Conservation (phyloP, 139 green algal genomes). For the Tetraselmis chui region DNA sequence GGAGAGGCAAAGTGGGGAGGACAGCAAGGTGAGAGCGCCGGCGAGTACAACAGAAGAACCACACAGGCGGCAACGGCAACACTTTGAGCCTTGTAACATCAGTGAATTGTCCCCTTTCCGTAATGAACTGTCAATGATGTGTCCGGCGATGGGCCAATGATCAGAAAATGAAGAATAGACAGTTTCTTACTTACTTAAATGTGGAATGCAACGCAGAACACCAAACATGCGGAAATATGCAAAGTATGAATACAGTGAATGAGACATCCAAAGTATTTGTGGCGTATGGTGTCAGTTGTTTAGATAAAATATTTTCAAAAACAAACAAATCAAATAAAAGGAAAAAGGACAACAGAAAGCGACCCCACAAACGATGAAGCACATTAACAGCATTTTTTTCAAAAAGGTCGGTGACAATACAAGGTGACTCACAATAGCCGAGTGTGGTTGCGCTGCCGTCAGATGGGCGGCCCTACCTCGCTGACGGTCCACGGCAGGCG, state of each 20-base stretch:
- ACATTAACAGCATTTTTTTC: background rate
- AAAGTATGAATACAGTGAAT: too few species aligned
- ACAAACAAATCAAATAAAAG: background rate
- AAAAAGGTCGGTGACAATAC: background rate
- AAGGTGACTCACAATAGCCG: background rate
- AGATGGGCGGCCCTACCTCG: constrained; percentile 5
- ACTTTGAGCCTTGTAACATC: background rate
- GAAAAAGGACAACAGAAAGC: background rate
- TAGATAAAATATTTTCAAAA: background rate
- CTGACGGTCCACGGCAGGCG: constrained; percentile 78
- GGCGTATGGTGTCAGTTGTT: too few species aligned
- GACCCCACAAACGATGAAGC: background rate
- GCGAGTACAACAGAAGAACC: constrained; percentile 5
- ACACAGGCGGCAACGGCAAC: background rate
- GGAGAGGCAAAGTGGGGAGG: constrained; percentile 24
- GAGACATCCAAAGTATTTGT: too few species aligned
- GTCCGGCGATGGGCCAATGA: background rate
- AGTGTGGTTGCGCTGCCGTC: background rate
- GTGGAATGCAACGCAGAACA: too few species aligned
- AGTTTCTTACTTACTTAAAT: too few species aligned
- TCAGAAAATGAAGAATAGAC: background rate
- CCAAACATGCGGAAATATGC: too few species aligned
- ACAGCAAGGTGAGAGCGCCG: background rate
- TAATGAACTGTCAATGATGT: background rate
- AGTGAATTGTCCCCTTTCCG: background rate